These are phyloP conservation scores for Cucumis melo DNA, from an alignment of 306 rosid species.

Conservation along the genomic window DNA sequence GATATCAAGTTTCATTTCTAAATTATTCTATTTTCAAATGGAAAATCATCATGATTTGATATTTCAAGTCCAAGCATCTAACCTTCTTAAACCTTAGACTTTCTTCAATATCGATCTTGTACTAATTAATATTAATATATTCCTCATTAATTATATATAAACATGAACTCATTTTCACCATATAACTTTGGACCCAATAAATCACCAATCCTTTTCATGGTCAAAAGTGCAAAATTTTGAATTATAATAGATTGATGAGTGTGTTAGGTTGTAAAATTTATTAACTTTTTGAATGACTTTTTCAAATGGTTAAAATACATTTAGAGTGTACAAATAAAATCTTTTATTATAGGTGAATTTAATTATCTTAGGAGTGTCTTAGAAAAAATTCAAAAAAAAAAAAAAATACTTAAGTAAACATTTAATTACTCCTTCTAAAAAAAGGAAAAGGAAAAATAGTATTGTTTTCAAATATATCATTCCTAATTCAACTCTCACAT, in stretches of 20 bases:
- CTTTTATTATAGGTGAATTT: too few relatives aligned
- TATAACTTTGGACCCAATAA: background rate
- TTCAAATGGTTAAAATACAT: too few relatives aligned
- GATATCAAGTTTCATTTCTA: background rate
- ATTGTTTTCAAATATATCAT: too few relatives aligned
- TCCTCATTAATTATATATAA: background rate
- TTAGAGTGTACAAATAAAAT: too few relatives aligned
- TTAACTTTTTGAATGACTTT: too few relatives aligned
- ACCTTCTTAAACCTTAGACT: background rate
- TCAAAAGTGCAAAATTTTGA: background rate
- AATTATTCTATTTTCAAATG: background rate
- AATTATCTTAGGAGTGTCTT: background rate
- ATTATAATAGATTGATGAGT: background rate
- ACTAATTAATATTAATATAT: background rate
- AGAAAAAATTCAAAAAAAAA: background rate
- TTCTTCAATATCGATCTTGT: background rate
- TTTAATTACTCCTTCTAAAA: too few relatives aligned
- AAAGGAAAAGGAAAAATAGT: too few relatives aligned
- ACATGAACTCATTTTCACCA: background rate
- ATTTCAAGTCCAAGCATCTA: background rate
- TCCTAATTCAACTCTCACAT: too few relatives aligned
- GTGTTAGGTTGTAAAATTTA: background rate
- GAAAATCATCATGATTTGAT: constrained; percentile 1
- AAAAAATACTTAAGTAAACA: background rate
- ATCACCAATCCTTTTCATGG: background rate